Evolutionary conservation across 116 monocot genomes (phyloP).

Genomic region (Posidonia oceanica): DNA sequence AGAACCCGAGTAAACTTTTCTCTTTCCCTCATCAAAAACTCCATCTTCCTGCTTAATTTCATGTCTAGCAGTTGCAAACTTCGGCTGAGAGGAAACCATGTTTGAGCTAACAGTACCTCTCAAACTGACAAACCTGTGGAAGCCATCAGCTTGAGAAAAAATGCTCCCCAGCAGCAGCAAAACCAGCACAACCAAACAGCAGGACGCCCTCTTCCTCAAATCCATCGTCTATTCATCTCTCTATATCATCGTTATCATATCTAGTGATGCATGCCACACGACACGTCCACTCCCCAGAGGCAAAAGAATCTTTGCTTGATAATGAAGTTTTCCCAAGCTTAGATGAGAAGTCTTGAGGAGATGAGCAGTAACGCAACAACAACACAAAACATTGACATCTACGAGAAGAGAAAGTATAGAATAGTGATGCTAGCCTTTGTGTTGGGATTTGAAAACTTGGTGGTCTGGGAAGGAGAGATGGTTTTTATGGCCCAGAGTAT

Average conservation of each 20-base stretch:
- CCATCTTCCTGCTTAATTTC: neutral
- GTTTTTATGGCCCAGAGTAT: neutral
- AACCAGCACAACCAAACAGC: slow-evolving; percentile 10
- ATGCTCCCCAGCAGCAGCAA: neutral
- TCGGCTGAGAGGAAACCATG: neutral
- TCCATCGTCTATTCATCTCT: slow-evolving; percentile 10
- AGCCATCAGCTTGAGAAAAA: slow-evolving; percentile 1
- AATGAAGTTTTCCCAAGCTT: too few species aligned
- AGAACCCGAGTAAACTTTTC: slow-evolving; percentile 17
- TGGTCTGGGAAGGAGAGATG: neutral
- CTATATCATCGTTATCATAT: neutral
- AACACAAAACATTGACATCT: neutral
- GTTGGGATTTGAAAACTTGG: slow-evolving; percentile 4
- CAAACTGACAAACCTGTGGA: neutral
- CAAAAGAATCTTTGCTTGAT: neutral
- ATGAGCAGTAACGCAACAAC: neutral
- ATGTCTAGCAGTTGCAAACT: neutral
- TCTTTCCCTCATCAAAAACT: slow-evolving; percentile 15
- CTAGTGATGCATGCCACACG: neutral
- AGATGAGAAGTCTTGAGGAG: neutral
- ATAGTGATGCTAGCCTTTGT: neutral
- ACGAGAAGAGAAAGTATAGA: neutral
- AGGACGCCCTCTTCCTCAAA: neutral
- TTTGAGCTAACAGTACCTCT: neutral
- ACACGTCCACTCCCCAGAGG: neutral